These are phyloP conservation scores for Eutrema salsugineum DNA, from an alignment of 441 rosid genomes.

Conservation along the genomic window DNA sequence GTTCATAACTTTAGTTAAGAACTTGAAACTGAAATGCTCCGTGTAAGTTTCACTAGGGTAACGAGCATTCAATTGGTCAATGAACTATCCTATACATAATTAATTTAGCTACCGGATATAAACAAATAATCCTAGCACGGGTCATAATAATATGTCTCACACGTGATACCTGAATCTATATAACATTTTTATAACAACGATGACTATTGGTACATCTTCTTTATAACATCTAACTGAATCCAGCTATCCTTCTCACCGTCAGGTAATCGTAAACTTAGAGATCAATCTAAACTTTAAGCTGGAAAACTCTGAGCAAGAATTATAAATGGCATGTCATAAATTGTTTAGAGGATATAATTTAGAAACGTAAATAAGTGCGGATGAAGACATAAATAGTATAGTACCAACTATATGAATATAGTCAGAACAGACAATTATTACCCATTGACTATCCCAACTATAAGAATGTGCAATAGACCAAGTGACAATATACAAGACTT, in stretches of 20 bases:
- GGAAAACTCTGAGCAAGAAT: neutral
- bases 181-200: constrained; percentile 8
- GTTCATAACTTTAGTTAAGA: neutral
- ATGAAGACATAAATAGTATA: neutral
- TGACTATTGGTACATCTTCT: neutral
- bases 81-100: neutral
- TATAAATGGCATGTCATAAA: neutral
- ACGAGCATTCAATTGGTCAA: constrained; percentile 10
- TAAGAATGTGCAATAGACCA: constrained; percentile 8
- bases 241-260: constrained; percentile 8
- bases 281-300: neutral
- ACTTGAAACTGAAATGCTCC: neutral
- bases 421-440: constrained; percentile 21
- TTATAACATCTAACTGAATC: neutral
- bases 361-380: constrained; percentile 11
- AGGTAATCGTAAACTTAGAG: neutral
- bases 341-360: neutral
- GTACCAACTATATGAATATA: constrained; percentile 3
- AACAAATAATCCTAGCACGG: constrained; percentile 3
- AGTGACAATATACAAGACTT: constrained; percentile 15
- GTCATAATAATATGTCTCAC: constrained; percentile 8
- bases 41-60: neutral
- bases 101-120: neutral
- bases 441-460: constrained; percentile 35
- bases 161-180: constrained; percentile 29